Conservation (phyloP, 2,329 filamentous ascomycete species). For the Alternaria tenuissima region DNA sequence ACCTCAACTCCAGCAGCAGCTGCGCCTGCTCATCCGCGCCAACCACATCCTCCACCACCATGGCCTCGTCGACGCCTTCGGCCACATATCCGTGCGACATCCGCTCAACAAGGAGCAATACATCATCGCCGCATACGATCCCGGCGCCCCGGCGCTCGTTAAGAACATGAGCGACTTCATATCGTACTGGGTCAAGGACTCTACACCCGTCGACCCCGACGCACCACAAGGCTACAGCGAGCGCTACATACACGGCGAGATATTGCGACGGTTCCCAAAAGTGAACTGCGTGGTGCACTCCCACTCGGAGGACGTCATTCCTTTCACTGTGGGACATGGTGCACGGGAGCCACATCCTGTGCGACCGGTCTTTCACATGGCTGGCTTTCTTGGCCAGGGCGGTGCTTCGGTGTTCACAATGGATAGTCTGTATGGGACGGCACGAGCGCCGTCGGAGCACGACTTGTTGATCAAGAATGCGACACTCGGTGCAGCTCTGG, state of each 20-base stretch:
- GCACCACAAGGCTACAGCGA: slow-evolving; percentile 52
- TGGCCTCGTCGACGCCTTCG: slow-evolving; percentile 61
- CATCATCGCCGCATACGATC: slow-evolving; percentile 57
- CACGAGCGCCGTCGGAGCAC: slow-evolving; percentile 7
- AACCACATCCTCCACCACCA: slow-evolving; percentile 62
- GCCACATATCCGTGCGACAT: slow-evolving; percentile 62
- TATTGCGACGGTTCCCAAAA: slow-evolving; percentile 50
- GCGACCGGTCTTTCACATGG: slow-evolving; percentile 51
- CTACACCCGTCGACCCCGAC: slow-evolving; percentile 51
- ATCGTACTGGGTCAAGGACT: slow-evolving; percentile 56
- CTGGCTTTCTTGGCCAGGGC: slow-evolving; percentile 46
- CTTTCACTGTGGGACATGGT: slow-evolving; percentile 48
- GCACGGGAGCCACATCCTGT: slow-evolving; percentile 24
- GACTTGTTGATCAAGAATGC: slow-evolving; percentile 42
- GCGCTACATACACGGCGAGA: slow-evolving; percentile 54
- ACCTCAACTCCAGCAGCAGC: slow-evolving; percentile 22
- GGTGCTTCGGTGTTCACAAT: slow-evolving; percentile 26
- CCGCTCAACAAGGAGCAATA: slow-evolving; percentile 56
- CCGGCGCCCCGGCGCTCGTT: slow-evolving; percentile 58
- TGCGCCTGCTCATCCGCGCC: slow-evolving; percentile 36
- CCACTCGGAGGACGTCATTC: slow-evolving; percentile 52
- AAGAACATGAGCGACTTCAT: slow-evolving; percentile 56
- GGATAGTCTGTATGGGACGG: slow-evolving; percentile 33
- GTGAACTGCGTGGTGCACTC: slow-evolving; percentile 54
- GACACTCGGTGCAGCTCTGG: slow-evolving; percentile 33